These are phyloP conservation scores for Grifola frondosa DNA, from an alignment of 1,284 basidiomycete species.

Conservation along the genomic window DNA sequence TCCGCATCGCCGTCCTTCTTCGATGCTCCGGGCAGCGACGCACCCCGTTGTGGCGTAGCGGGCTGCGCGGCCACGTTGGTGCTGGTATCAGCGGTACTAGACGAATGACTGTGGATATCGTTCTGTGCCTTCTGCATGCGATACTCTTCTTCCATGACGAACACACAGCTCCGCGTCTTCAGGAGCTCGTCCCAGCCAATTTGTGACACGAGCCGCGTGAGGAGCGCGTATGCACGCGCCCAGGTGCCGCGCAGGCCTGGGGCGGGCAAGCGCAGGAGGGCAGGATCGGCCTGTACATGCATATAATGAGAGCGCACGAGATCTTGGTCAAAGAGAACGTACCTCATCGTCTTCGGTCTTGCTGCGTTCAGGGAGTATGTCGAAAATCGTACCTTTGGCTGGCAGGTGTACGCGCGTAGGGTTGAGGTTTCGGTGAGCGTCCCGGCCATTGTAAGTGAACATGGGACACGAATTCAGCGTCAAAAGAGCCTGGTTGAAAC, in stretches of 20 bases:
- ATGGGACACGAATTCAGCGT: slow-evolving; percentile 99
- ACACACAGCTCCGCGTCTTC: slow-evolving; percentile 90
- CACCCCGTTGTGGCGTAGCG: slow-evolving; percentile 17
- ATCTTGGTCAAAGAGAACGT: slow-evolving; percentile 4
- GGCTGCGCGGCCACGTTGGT: slow-evolving; percentile 19
- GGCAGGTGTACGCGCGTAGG: slow-evolving; percentile 87
- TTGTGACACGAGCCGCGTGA: slow-evolving; percentile 86
- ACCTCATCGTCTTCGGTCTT: slow-evolving; percentile 88
- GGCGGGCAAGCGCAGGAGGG: slow-evolving; percentile 89
- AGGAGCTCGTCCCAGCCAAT: slow-evolving; percentile 99
- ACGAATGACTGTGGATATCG: slow-evolving; percentile 44
- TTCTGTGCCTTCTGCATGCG: slow-evolving; percentile 79
- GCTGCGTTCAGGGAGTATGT: slow-evolving; percentile 70
- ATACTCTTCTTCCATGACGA: slow-evolving; percentile 99
- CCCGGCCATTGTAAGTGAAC: slow-evolving; percentile 99
- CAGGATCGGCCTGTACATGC: slow-evolving; percentile 76
- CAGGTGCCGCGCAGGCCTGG: slow-evolving; percentile 95
- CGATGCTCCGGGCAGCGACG: slow-evolving; percentile 16
- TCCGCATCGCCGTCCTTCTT: slow-evolving; percentile 42
- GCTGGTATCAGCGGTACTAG: slow-evolving; percentile 13
- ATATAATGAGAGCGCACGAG: background rate
- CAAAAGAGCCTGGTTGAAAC: slow-evolving; percentile 65
- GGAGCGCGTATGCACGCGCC: slow-evolving; percentile 89
- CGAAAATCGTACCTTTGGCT: slow-evolving; percentile 81
- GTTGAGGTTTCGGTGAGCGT: slow-evolving; percentile 86